Percentiles rank a stretch among this genome's conserved stretches.
Evolutionary conservation across 345 rosid genomes (phyloP).

Genomic region (Populus deltoides): DNA sequence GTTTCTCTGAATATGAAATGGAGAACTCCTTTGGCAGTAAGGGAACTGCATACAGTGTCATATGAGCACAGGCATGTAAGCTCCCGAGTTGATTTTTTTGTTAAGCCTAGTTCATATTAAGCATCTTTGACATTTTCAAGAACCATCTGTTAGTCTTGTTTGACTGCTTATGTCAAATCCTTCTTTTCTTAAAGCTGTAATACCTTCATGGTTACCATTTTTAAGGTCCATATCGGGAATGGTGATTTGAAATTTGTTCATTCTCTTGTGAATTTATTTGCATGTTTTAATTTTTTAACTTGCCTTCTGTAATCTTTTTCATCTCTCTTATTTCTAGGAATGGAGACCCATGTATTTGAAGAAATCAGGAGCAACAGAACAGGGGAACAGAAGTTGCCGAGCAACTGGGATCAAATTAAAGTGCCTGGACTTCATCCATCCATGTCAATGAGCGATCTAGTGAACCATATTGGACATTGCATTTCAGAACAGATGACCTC

Average conservation of each 20-base stretch:
- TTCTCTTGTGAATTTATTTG: neutral
- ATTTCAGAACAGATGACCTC: slow-evolving; percentile 62
- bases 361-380: slow-evolving; percentile 8
- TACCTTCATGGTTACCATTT: neutral
- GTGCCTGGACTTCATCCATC: slow-evolving; percentile 80
- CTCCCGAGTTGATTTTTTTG: neutral
- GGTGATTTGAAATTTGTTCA: neutral
- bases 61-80: neutral
- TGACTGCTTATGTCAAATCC: neutral
- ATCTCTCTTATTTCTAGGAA: slow-evolving; percentile 31
- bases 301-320: neutral
- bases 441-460: slow-evolving; percentile 82
- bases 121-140: neutral
- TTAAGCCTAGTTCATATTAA: neutral
- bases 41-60: too few relatives aligned
- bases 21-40: too few relatives aligned
- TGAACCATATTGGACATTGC: slow-evolving; percentile 63
- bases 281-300: neutral
- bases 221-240: neutral
- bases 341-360: slow-evolving; percentile 55
- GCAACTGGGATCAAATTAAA: slow-evolving; percentile 67
- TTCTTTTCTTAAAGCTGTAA: neutral
- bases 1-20: neutral
- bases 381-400: slow-evolving; percentile 30
- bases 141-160: neutral